Base-by-base conservation (phyloP, 2,329 filamentous ascomycete genomes). In the Aspergillus sp. region DNA sequence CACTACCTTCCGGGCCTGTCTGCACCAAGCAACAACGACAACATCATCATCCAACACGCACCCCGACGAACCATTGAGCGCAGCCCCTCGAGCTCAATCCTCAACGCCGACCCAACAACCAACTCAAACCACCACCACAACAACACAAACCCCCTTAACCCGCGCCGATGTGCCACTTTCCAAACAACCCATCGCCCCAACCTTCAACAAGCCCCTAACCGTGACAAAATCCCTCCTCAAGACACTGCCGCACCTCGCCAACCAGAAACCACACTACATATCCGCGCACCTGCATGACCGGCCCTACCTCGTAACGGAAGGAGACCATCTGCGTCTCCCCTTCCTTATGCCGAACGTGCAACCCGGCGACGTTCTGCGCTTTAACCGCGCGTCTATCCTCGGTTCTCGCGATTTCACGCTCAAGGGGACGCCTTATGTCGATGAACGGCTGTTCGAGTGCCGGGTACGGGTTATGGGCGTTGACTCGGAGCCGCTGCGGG, bases 331-430 rank as follows among this genome's bases (percentile, higher is more conserved):
- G 50, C 89, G 89, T 36, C 85, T 95, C 52, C 90, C 90, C 5
- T 93, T 93, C 79, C 83, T 84, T 67, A 91, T 95, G 86, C 85
- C 87, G 3, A 86, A 84, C 24, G 89, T 91, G 5, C 77, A 82
- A 7, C 88, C 92, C 1, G 95, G 95, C 30, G 93, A 98, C 71
- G 80, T 96, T 38, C 81, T 99, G 59, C 89, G 93, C 6, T 83
- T 99, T 57, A 93, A 96, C 78, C 88, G 92, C 55, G 95, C 92
- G 22, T 88, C 86, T 41, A 81, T 88, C 53, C 78, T 99, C 44
- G 95, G 95, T 26, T 93, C 88, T 64, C 84, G 95, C 62, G 93
- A 98, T 74, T 96, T 90, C 77, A 97, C 93, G 5, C 81, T 98
- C 62, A 90, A 92, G 74, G 90, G 90, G 5, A 78, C 83, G 4